Evolutionary conservation across 768 basidiomycete species (phyloP), one percentile per base, ranked within the genome.

Genomic region (Cubamyces sp.): DNA sequence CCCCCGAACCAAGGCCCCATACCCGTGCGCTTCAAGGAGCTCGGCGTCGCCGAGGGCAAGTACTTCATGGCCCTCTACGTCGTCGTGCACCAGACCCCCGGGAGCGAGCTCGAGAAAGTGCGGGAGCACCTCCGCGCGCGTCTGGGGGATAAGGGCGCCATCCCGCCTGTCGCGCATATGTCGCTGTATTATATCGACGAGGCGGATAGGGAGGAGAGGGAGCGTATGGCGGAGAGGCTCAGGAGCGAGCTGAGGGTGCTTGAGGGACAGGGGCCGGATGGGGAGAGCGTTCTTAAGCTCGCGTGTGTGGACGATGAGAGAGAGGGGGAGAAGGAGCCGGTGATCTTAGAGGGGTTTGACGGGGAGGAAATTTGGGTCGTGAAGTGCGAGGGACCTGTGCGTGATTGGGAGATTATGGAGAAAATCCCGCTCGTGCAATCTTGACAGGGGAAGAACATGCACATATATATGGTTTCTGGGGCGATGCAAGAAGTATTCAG

Each of bases 51-150:
- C 40, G 74, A 79, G 34, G 34, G 34, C 40, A 83, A 84, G 67
- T 92, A 87, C 74, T 91, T 84, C 71, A 85, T 87, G 66, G 90
- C 89, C 0, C 86, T 92, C 19, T 87, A 85, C 73, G 72, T 87
- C 67, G 74, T 81, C 0, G 75, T 88, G 67, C 70, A 75, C 39
- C n/a, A n/a, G n/a, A 78, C 74, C 7, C 6, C 34, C 9, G 34
- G 34, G 34, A n/a, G n/a, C n/a, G n/a, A n/a, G 28, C 75, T 92
- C 19, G 61, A 71, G 25, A 69, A 68, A 19, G 72, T 92, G 34
- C 87, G 87, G 65, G 71, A 66, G 30, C 66, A 77, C 30, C 75
- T 91, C 28, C 78, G 82, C 57, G 67, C 68, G 5, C 66, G 69
- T 23, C 66, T 81, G n/a, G 69, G 68, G 5, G 60, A 80, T 23